phyloP scores from a whole-genome alignment of 176 grass and related monocot genomes.

The Alloteropsis semialata region DNA sequence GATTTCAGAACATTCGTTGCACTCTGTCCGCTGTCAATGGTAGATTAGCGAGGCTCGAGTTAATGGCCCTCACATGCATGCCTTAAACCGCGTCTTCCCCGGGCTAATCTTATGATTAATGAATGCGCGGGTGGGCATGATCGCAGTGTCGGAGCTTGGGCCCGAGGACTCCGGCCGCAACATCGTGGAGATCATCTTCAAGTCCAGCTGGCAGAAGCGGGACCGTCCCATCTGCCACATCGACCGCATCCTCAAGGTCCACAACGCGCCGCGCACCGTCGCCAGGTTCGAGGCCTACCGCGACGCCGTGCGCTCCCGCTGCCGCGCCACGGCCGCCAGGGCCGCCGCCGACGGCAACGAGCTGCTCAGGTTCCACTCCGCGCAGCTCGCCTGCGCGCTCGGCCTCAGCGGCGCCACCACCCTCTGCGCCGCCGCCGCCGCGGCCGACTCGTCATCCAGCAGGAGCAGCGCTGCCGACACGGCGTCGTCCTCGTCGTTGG shows the following conservation, averaged over 20 bases:
- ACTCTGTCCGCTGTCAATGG: conserved; percentile 9
- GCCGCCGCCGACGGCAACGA: conserved; percentile 94
- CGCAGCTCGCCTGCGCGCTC: conserved; percentile 66
- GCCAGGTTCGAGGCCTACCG: conserved; percentile 95
- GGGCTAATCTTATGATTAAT: too few relatives aligned
- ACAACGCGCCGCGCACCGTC: conserved; percentile 62
- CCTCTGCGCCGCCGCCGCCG: conserved; percentile 34
- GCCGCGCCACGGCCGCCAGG: conserved; percentile 23
- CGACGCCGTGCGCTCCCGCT: conserved; percentile 57
- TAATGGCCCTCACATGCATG: neutral
- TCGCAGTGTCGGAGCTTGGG: conserved; percentile 78
- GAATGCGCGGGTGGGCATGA: neutral
- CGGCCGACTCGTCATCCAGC: neutral
- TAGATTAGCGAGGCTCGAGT: neutral
- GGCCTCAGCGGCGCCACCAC: conserved; percentile 49
- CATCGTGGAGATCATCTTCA: conserved; percentile 99
- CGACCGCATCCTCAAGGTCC: conserved; percentile 92
- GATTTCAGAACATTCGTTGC: conserved; percentile 1
- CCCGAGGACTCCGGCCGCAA: conserved; percentile 88
- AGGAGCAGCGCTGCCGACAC: rapidly evolving
- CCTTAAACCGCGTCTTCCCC: neutral
- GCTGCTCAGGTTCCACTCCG: conserved; percentile 89
- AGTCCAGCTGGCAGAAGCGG: conserved; percentile 93
- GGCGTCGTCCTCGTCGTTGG: neutral
- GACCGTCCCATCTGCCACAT: conserved; percentile 65